Percentiles rank a stretch among this genome's conserved stretches.
Conservation (phyloP, 164 flowering plant species). For the grape (Vitis vinifera) region DNA sequence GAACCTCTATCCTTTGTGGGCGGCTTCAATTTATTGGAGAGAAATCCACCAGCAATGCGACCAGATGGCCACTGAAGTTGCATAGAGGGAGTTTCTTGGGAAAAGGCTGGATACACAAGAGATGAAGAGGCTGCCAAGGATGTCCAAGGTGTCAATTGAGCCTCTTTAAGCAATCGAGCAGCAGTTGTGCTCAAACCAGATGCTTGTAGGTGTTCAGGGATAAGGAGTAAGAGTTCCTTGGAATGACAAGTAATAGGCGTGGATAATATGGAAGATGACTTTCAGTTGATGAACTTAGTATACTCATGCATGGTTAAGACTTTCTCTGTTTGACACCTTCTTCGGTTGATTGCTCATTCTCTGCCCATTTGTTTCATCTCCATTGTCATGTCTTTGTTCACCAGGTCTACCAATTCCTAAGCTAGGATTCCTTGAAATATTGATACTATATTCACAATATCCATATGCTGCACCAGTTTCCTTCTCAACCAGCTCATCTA, state of each 20-base stretch:
- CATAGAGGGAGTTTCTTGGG: slow-evolving; percentile 50
- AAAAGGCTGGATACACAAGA: slow-evolving; percentile 52
- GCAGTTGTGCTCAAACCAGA: slow-evolving; percentile 77
- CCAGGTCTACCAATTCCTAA: too few species aligned
- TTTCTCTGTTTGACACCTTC: too few species aligned
- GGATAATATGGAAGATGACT: too few species aligned
- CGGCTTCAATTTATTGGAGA: slow-evolving; percentile 38
- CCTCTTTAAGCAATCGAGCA: slow-evolving; percentile 75
- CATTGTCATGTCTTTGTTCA: too few species aligned
- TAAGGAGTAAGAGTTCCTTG: slow-evolving; percentile 93
- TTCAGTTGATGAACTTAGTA: too few species aligned
- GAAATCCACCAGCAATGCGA: slow-evolving; percentile 63
- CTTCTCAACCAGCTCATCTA: too few species aligned
- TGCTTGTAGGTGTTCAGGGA: slow-evolving; percentile 95
- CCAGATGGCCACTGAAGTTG: slow-evolving; percentile 88
- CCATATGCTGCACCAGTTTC: too few species aligned
- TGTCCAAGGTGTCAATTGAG: slow-evolving; percentile 81
- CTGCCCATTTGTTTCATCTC: too few species aligned
- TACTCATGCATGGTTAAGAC: too few species aligned
- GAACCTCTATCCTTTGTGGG: slow-evolving; percentile 24
- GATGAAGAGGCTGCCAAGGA: slow-evolving; percentile 62
- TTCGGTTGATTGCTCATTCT: too few species aligned
- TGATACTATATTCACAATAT: too few species aligned
- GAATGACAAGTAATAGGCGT: background rate
- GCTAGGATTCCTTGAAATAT: too few species aligned